Evolutionary conservation across 129 eudicot genomes (phyloP).

Genomic region (Erigeron canadensis): DNA sequence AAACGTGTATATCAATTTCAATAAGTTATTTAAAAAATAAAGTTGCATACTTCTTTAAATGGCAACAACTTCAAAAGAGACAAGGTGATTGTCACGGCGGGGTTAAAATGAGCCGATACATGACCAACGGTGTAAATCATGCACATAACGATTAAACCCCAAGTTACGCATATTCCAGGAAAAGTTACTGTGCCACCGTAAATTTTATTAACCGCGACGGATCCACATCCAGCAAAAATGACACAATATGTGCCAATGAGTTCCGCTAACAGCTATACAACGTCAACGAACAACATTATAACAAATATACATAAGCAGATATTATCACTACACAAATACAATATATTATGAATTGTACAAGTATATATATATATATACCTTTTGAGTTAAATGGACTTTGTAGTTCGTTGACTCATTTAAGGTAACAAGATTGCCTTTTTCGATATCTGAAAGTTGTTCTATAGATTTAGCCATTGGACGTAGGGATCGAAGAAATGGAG

Average conservation of each 20-base stretch:
- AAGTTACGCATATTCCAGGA: constrained; percentile 54
- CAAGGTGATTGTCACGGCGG: constrained; percentile 61
- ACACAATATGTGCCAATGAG: constrained; percentile 55
- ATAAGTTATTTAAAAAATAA: background rate
- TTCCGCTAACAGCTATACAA: constrained; percentile 54
- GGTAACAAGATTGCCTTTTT: constrained; percentile 23
- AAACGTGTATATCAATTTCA: too few relatives aligned
- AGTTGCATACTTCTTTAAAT: constrained; percentile 23
- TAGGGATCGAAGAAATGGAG: background rate
- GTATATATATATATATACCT: constrained; percentile 19
- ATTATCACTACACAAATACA: background rate
- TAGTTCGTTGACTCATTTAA: constrained; percentile 21
- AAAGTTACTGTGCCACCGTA: constrained; percentile 61
- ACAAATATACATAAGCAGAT: background rate
- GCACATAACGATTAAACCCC: constrained; percentile 63
- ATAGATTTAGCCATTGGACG: constrained; percentile 10
- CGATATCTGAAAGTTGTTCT: constrained; percentile 13
- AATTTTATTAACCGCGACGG: constrained; percentile 56
- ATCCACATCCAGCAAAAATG: constrained; percentile 63
- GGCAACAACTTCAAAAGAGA: constrained; percentile 22
- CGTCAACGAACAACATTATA: background rate
- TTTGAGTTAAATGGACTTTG: constrained; percentile 34
- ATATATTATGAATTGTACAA: background rate
- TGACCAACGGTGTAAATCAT: constrained; percentile 70
- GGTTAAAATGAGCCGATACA: constrained; percentile 60